phyloP scores from a whole-genome alignment of 169 alveolate genomes.

The Miamiensis avidus region DNA sequence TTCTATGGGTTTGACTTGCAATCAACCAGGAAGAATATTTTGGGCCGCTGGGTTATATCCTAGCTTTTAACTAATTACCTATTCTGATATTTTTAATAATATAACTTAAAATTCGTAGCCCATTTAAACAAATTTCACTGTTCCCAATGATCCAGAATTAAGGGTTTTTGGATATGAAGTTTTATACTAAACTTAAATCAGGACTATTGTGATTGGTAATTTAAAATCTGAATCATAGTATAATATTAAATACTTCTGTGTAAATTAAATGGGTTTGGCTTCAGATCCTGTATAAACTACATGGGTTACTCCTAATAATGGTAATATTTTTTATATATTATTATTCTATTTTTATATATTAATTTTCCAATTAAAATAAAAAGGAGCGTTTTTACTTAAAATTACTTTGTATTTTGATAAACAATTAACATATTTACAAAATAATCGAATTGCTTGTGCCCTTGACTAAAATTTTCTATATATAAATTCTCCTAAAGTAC shows the following conservation, averaged over 20 bases:
- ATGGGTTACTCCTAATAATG: background rate
- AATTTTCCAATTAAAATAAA: background rate
- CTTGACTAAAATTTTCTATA: background rate
- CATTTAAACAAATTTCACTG: background rate
- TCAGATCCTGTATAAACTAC: background rate
- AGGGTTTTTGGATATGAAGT: background rate
- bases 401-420: background rate
- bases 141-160: background rate
- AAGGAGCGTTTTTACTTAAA: background rate
- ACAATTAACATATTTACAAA: background rate
- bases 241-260: background rate
- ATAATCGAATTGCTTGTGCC: background rate
- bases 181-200: background rate
- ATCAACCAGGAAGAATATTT: background rate
- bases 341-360: too few species aligned
- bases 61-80: background rate
- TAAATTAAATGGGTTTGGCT: background rate
- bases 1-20: background rate
- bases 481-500: too few species aligned
- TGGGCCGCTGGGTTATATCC: background rate
- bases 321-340: background rate
- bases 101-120: background rate
- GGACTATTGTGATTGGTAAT: background rate
- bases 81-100: too few species aligned
- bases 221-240: background rate